phyloP scores from a whole-genome alignment of 176 grass and related monocot species.

The Pharus latifolius region DNA sequence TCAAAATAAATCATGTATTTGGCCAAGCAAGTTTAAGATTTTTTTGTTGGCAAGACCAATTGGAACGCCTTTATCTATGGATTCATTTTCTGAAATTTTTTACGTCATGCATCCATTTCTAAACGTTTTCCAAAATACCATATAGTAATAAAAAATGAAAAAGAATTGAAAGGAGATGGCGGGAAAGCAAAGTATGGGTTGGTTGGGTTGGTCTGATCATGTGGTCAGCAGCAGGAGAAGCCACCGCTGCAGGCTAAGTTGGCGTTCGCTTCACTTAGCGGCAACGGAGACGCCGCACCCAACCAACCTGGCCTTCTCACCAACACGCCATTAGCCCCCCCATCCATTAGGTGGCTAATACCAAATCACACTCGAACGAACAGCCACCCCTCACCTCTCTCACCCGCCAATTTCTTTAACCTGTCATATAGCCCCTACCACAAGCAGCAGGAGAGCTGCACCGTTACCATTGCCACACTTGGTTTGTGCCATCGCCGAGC shows the following conservation, averaged over 20 bases:
- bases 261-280: constrained; percentile 75
- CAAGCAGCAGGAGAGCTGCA: constrained; percentile 23
- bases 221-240: constrained; percentile 17
- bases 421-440: constrained; percentile 42
- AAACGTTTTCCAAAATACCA: not conserved
- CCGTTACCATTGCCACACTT: not conserved
- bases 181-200: constrained; percentile 44
- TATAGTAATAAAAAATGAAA: not conserved
- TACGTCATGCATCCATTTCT: not conserved
- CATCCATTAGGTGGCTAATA: constrained; percentile 44
- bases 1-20: too few species aligned
- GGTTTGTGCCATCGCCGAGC: too few species aligned
- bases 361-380: constrained; percentile 19
- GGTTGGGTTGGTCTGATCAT: constrained; percentile 30
- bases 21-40: too few species aligned
- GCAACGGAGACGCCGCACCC: constrained; percentile 98
- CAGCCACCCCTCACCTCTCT: constrained; percentile 36
- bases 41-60: too few species aligned
- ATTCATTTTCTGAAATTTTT: too few species aligned
- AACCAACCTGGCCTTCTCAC: constrained; percentile 40
- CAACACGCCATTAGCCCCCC: too few species aligned
- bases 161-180: constrained; percentile 5
- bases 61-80: too few species aligned
- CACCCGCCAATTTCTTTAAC: constrained; percentile 23
- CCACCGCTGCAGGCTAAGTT: not conserved